Conservation (phyloP, 306 rosid species). For the Rubus parviflorus region DNA sequence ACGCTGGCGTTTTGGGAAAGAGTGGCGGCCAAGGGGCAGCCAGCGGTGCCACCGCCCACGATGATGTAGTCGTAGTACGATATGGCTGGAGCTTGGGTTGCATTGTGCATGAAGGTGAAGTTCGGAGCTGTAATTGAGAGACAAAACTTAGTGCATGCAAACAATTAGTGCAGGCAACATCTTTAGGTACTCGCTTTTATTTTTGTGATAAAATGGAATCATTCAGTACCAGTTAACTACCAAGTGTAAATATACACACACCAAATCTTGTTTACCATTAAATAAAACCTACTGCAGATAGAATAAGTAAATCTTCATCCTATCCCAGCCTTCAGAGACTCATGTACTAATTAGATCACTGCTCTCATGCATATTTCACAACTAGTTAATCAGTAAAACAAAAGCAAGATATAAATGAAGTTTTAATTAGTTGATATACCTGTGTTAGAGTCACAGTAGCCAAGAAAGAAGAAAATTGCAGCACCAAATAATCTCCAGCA, state of each 20-base stretch:
- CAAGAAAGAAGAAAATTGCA: constrained; percentile 40
- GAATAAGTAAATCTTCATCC: too few relatives aligned
- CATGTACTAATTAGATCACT: background rate
- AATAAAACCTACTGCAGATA: too few relatives aligned
- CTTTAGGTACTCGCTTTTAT: background rate
- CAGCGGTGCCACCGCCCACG: constrained; percentile 82
- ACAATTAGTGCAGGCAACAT: background rate
- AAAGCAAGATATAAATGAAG: background rate
- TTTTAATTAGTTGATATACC: constrained; percentile 34
- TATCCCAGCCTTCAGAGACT: too few relatives aligned
- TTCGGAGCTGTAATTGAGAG: constrained; percentile 39
- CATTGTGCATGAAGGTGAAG: constrained; percentile 54
- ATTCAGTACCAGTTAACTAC: background rate
- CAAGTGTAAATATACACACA: too few relatives aligned
- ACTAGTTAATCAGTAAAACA: background rate
- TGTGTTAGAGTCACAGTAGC: constrained; percentile 34
- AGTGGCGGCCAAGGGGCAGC: constrained; percentile 84
- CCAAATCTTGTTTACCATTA: too few relatives aligned
- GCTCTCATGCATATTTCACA: background rate
- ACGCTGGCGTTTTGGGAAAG: constrained; percentile 65
- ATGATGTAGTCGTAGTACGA: constrained; percentile 73
- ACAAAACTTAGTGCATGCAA: background rate
- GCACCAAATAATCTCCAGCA: constrained; percentile 41
- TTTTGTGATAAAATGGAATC: background rate
- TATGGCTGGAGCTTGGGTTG: constrained; percentile 43